phyloP scores from a whole-genome alignment of 768 basidiomycete species.

The Leucogyrophana mollusca region DNA sequence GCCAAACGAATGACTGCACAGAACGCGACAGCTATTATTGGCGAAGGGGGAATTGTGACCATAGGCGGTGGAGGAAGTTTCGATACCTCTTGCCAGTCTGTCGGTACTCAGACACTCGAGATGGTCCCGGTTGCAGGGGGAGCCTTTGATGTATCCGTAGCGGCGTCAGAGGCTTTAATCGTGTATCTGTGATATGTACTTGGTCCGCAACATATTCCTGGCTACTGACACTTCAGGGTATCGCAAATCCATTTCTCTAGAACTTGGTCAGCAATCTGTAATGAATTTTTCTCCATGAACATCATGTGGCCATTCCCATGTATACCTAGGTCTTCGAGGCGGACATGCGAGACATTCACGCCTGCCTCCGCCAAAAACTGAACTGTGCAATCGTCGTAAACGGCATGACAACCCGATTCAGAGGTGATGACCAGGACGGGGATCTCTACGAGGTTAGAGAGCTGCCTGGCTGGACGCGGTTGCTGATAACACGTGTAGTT shows the following conservation, averaged over 20 bases:
- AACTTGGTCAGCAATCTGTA: conserved; percentile 40
- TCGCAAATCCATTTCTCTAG: conserved; percentile 38
- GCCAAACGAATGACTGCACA: conserved; percentile 35
- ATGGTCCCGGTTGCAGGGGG: conserved; percentile 19
- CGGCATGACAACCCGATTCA: conserved; percentile 48
- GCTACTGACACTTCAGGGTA: conserved; percentile 2
- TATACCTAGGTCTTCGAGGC: conserved; percentile 42
- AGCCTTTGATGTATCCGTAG: conserved; percentile 24
- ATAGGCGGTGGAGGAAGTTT: conserved; percentile 34
- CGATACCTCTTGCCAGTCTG: conserved; percentile 20
- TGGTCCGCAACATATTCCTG: no score
- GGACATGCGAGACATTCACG: conserved; percentile 40
- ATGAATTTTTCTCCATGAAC: conserved; percentile 52
- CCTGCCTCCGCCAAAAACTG: conserved; percentile 44
- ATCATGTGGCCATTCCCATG: conserved; percentile 57
- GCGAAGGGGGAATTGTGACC: conserved; percentile 30
- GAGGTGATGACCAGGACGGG: conserved; percentile 50
- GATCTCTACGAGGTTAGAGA: conserved; percentile 40
- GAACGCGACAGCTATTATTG: conserved; percentile 29
- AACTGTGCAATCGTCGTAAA: conserved; percentile 47
- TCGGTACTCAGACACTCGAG: conserved; percentile 27
- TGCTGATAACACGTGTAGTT: conserved; percentile 44
- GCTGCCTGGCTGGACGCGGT: conserved; percentile 37
- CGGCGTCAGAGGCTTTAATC: conserved; percentile 37
- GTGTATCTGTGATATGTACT: conserved; percentile 23